Evolutionary conservation across 2,329 filamentous ascomycete species (phyloP).

Genomic region (Fusarium chaquense): DNA sequence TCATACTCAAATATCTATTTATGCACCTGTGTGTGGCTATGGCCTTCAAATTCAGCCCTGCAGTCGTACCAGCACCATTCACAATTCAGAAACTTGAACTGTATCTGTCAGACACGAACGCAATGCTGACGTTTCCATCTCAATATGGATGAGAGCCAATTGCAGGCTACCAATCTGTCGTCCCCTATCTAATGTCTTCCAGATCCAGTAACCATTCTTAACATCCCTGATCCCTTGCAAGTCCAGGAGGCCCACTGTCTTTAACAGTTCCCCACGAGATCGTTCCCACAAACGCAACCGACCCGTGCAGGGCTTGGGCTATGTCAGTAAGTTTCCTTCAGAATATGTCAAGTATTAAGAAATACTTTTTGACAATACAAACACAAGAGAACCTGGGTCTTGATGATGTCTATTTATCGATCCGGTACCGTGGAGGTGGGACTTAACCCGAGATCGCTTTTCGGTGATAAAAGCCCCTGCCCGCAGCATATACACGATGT

Average conservation of each 20-base stretch:
- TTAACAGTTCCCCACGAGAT: background rate
- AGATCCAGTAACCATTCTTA: background rate
- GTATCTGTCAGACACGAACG: background rate
- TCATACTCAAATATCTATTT: background rate
- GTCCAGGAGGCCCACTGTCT: conserved; percentile 12
- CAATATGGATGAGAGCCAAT: background rate
- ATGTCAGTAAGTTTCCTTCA: too few relatives aligned
- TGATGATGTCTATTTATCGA: background rate
- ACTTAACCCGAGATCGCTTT: background rate
- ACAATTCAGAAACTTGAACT: background rate
- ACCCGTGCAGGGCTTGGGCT: background rate
- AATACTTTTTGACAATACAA: background rate
- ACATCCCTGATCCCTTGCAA: background rate
- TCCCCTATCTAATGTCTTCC: background rate
- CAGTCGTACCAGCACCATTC: background rate
- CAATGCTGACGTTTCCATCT: background rate
- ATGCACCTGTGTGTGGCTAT: background rate
- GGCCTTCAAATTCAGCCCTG: background rate
- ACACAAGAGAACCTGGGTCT: background rate
- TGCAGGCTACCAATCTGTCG: background rate
- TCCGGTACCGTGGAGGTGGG: conserved; percentile 6
- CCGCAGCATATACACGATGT: background rate
- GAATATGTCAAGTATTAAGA: too few relatives aligned
- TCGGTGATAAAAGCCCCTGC: conserved; percentile 3
- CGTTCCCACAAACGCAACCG: background rate